These are phyloP conservation scores for Solanum hybrid DNA, from an alignment of 305 asterid genomes.

Conservation along the genomic window DNA sequence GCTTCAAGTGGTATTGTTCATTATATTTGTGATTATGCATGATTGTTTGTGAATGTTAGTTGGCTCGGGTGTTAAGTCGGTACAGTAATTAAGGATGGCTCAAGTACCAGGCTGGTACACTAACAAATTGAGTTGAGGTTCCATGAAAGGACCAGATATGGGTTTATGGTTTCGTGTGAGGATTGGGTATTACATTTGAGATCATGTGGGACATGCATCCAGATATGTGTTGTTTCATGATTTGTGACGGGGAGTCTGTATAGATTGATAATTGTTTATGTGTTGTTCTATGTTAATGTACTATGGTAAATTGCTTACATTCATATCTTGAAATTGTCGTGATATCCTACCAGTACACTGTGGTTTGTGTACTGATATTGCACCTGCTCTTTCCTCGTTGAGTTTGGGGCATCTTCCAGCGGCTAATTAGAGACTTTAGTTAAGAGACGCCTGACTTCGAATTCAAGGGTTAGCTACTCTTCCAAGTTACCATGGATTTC, in stretches of 20 bases:
- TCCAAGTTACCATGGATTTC: background rate
- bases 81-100: background rate
- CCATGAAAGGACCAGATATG: background rate
- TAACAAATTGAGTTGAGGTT: background rate
- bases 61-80: background rate
- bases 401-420: background rate
- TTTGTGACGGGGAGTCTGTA: background rate
- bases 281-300: background rate
- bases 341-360: background rate
- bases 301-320: background rate
- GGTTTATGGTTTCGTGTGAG: background rate
- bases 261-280: background rate
- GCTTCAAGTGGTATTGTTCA: background rate
- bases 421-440: background rate
- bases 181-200: background rate
- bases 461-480: background rate
- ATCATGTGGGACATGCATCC: background rate
- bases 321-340: background rate
- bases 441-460: background rate
- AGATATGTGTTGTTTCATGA: no score
- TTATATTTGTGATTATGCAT: background rate
- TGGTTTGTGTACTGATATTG: background rate
- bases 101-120: background rate
- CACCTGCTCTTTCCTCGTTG: background rate
- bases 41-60: no score